Evolutionary conservation across 345 rosid species (phyloP).

Genomic region (Lumnitzera racemosa): DNA sequence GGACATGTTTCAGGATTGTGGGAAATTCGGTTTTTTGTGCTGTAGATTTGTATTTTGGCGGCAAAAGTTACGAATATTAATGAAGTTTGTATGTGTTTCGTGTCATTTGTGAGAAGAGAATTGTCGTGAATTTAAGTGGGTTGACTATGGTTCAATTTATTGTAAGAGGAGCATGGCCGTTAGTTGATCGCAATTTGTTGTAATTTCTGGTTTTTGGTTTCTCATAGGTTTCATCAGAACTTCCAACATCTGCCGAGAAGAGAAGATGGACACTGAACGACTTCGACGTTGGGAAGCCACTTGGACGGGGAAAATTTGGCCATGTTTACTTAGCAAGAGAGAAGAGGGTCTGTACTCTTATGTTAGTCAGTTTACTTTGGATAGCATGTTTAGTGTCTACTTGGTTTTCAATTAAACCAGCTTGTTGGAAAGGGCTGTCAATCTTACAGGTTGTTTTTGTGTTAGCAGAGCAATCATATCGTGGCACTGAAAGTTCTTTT

Average conservation of each 20-base stretch:
- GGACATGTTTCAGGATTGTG: no score
- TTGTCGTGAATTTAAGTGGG: no score
- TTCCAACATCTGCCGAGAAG: conserved; percentile 34
- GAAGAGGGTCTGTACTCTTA: conserved; percentile 40
- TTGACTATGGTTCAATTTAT: no score
- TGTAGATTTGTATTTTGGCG: no score
- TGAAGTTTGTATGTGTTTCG: no score
- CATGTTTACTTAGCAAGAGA: conserved; percentile 94
- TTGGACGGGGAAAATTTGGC: conserved; percentile 93
- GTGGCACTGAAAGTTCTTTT: conserved; percentile 94
- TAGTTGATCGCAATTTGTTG: neutral
- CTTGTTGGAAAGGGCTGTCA: no score
- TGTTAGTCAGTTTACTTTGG: neutral
- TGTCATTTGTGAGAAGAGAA: no score
- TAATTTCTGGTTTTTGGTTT: conserved; percentile 4
- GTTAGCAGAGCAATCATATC: conserved; percentile 78
- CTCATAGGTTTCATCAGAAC: conserved; percentile 53
- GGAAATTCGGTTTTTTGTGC: no score
- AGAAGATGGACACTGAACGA: conserved; percentile 76
- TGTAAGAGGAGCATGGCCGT: no score
- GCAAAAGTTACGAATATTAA: no score
- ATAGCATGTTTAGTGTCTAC: neutral
- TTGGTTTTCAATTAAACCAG: neutral
- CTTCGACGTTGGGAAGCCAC: conserved; percentile 93
- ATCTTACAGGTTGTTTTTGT: neutral